phyloP scores from a whole-genome alignment of 2,329 filamentous ascomycete genomes.

The Harringtonia lauricola region DNA sequence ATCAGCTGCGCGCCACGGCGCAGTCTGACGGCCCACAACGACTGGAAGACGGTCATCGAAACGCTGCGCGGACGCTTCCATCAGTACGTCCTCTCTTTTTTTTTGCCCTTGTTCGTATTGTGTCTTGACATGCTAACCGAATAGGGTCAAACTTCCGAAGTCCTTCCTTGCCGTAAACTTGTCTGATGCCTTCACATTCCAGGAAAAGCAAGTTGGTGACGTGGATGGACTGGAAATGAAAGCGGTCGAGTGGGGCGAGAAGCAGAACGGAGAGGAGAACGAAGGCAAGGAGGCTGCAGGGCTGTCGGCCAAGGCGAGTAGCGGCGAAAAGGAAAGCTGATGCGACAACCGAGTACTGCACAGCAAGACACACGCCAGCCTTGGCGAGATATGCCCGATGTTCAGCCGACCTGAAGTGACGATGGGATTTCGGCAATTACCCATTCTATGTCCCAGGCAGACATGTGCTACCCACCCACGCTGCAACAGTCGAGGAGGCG shows the following conservation, averaged over 20 bases:
- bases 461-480: no score
- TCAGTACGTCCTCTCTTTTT: conserved; percentile 47
- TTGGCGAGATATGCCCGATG: no score
- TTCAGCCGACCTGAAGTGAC: no score
- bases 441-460: no score
- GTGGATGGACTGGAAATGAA: conserved; percentile 34
- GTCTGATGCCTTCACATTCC: conserved; percentile 50
- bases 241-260: conserved; percentile 6
- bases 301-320: no score
- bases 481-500: no score
- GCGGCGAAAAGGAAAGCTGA: no score
- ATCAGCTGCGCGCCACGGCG: conserved; percentile 89
- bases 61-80: conserved; percentile 91
- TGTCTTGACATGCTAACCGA: background rate
- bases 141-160: conserved; percentile 54
- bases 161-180: conserved; percentile 55
- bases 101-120: background rate
- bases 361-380: no score
- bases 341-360: no score
- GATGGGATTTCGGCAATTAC: no score
- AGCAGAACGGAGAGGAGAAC: background rate
- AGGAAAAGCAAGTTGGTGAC: conserved; percentile 41
- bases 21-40: conserved; percentile 78
- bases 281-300: background rate
- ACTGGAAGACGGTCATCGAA: conserved; percentile 97